These are phyloP conservation scores for Trametes elegans DNA, from an alignment of 768 basidiomycete genomes.

Conservation along the genomic window DNA sequence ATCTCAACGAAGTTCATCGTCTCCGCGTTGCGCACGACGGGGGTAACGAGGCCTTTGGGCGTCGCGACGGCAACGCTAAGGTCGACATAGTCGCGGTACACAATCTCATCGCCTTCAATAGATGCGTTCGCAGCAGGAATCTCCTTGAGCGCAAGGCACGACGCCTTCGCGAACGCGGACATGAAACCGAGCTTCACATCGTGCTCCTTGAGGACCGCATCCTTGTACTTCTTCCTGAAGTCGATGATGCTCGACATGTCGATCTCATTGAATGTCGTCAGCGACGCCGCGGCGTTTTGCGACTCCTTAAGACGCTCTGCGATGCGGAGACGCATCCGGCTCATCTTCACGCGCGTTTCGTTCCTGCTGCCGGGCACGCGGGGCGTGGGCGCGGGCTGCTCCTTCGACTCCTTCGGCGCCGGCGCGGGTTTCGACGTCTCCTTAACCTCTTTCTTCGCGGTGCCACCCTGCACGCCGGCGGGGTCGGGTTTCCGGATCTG, in stretches of 20 bases:
- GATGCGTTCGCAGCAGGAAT: conserved; percentile 93
- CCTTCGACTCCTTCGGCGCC: conserved; percentile 24
- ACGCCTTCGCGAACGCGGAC: conserved; percentile 93
- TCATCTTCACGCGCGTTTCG: conserved; percentile 98
- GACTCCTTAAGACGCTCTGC: conserved; percentile 97
- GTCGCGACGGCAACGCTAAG: conserved; percentile 95
- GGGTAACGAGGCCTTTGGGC: conserved; percentile 95
- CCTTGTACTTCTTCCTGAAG: conserved; percentile 94
- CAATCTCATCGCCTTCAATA: conserved; percentile 92
- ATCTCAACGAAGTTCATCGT: conserved; percentile 83
- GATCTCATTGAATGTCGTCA: conserved; percentile 99
- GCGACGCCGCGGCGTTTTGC: conserved; percentile 92
- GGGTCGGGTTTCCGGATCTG: conserved; percentile 27
- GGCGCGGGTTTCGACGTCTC: conserved; percentile 30
- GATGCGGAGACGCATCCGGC: conserved; percentile 95
- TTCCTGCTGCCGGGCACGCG: conserved; percentile 55
- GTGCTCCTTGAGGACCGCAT: conserved; percentile 82
- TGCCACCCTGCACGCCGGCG: conserved; percentile 33
- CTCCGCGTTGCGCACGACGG: conserved; percentile 91
- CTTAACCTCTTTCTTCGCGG: conserved; percentile 36
- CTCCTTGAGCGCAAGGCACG: conserved; percentile 79
- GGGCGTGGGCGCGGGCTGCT: conserved; percentile 33
- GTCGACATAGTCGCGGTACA: conserved; percentile 91
- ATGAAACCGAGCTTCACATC: conserved; percentile 98
- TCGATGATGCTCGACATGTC: conserved; percentile 97